phyloP scores from a whole-genome alignment of 2,329 filamentous ascomycete genomes.

The Phaeosphaeria sp. region DNA sequence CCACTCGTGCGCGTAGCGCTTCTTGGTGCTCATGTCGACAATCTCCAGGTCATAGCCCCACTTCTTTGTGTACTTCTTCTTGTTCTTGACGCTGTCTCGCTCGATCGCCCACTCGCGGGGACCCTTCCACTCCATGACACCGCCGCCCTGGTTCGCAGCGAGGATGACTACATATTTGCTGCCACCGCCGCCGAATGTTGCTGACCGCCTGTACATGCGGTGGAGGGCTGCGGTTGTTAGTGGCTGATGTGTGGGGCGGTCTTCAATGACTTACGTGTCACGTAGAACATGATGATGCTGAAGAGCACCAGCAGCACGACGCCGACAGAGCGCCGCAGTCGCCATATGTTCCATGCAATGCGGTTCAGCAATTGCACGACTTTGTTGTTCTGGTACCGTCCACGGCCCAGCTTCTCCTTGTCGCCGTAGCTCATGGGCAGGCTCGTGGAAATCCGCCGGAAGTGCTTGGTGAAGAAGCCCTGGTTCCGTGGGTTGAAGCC shows the following conservation, averaged over 20 bases:
- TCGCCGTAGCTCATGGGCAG: conserved; percentile 75
- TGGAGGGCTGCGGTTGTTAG: conserved; percentile 58
- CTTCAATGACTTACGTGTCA: conserved; percentile 69
- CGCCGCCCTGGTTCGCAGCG: conserved; percentile 91
- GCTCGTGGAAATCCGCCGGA: conserved; percentile 79
- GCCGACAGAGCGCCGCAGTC: conserved; percentile 68
- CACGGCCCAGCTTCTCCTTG: conserved; percentile 76
- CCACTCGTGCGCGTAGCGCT: conserved; percentile 98
- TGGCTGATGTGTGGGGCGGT: neutral
- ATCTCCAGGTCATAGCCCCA: conserved; percentile 98
- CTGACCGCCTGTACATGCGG: conserved; percentile 71
- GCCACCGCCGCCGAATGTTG: conserved; percentile 82
- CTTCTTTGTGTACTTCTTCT: conserved; percentile 81
- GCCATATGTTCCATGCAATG: conserved; percentile 64
- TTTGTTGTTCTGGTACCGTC: conserved; percentile 52
- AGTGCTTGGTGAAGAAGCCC: conserved; percentile 86
- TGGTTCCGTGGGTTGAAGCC: conserved; percentile 82
- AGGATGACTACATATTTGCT: conserved; percentile 93
- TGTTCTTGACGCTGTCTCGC: conserved; percentile 93
- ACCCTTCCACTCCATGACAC: conserved; percentile 99
- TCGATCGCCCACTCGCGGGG: conserved; percentile 98
- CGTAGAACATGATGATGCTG: conserved; percentile 71
- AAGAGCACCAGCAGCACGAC: conserved; percentile 67
- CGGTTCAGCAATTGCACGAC: conserved; percentile 43
- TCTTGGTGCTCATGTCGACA: conserved; percentile 98